phyloP scores from a whole-genome alignment of 2,329 filamentous ascomycete species.

The Hypoxylon sp. region DNA sequence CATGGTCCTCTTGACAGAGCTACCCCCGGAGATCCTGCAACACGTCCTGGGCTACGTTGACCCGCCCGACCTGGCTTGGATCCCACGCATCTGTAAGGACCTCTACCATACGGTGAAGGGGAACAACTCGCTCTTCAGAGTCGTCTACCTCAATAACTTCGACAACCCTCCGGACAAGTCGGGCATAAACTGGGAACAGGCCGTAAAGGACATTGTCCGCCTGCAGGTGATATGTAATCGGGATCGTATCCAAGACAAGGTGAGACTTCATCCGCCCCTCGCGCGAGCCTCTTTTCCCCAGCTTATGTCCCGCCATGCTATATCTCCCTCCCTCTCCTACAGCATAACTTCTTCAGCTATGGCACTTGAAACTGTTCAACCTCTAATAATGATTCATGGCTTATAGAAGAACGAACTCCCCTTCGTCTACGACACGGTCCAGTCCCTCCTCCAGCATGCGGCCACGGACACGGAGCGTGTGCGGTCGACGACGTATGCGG shows the following conservation, averaged over 20 bases:
- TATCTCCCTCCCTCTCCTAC: conserved; percentile 8
- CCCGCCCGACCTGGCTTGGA: conserved; percentile 65
- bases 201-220: conserved; percentile 58
- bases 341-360: conserved; percentile 2
- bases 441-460: conserved; percentile 59
- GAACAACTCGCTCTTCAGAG: conserved; percentile 70
- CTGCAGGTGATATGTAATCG: conserved; percentile 59
- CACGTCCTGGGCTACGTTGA: conserved; percentile 68
- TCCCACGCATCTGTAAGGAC: conserved; percentile 64
- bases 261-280: conserved; percentile 36
- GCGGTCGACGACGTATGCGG: conserved; percentile 52
- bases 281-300: background rate
- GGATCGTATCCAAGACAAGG: conserved; percentile 54
- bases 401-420: conserved; percentile 57
- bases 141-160: conserved; percentile 68
- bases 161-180: conserved; percentile 56
- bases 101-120: conserved; percentile 66
- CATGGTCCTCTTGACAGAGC: conserved; percentile 54
- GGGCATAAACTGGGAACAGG: conserved; percentile 57
- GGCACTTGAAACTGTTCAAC: conserved; percentile 1
- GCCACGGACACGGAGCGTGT: conserved; percentile 51
- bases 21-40: conserved; percentile 73
- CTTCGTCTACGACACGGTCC: conserved; percentile 62
- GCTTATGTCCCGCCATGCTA: conserved; percentile 9
- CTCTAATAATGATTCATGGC: conserved; percentile 8